Evolutionary conservation across 1,139 yeast genomes (phyloP).

Genomic region (Suhomyces choctaworum): DNA sequence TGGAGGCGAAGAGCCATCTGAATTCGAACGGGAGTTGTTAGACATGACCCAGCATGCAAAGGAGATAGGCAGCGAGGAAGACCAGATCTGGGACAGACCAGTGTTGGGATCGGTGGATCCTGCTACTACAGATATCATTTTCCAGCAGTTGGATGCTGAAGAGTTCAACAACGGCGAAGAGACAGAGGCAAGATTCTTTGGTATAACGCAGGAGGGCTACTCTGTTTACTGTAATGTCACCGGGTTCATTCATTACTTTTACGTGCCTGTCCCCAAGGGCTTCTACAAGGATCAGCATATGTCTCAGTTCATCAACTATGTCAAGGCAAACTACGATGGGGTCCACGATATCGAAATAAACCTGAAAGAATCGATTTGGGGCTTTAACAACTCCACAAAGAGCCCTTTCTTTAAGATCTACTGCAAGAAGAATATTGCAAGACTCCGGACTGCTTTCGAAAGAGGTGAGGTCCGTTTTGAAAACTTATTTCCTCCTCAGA

Average conservation of each 20-base stretch:
- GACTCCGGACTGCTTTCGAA: slow-evolving; percentile 77
- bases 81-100: slow-evolving; percentile 66
- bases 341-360: slow-evolving; percentile 63
- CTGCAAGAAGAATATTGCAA: slow-evolving; percentile 65
- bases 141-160: slow-evolving; percentile 95
- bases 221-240: slow-evolving; percentile 88
- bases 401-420: slow-evolving; percentile 78
- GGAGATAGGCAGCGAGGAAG: slow-evolving; percentile 36
- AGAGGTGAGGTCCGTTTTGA: slow-evolving; percentile 74
- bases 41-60: slow-evolving; percentile 49
- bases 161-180: slow-evolving; percentile 64
- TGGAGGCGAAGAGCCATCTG: slow-evolving; percentile 50
- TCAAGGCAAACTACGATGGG: slow-evolving; percentile 55
- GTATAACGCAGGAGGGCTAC: slow-evolving; percentile 84
- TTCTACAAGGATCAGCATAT: slow-evolving; percentile 59
- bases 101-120: slow-evolving; percentile 52
- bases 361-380: slow-evolving; percentile 89
- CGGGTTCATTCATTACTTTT: slow-evolving; percentile 87
- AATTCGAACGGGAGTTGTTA: slow-evolving; percentile 64
- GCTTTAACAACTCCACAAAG: slow-evolving; percentile 76
- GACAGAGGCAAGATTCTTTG: slow-evolving; percentile 79
- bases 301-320: slow-evolving; percentile 45
- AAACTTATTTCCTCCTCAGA: slow-evolving; percentile 56
- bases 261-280: slow-evolving; percentile 87
- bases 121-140: slow-evolving; percentile 53